Evolutionary conservation across 2,329 filamentous ascomycete species (phyloP), one percentile per base, ranked within the genome.

Genomic region (Fusarium sp.): DNA sequence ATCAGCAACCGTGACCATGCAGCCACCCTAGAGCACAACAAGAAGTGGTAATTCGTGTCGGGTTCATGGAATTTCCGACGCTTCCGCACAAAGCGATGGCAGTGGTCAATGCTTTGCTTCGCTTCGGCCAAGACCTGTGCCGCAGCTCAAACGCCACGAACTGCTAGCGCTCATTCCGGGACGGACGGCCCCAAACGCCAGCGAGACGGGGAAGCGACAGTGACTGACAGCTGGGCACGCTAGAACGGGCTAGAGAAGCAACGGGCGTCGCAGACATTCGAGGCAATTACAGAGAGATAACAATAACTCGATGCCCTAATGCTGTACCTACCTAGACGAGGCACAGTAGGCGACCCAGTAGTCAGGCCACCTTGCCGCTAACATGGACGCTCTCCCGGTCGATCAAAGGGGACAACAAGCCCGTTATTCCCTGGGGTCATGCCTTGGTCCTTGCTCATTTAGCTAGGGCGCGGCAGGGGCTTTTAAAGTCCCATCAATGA

Each of bases 401-500:
- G 9, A 43, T 23, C 40, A 6, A 43, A 28, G 23, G 28, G 44
- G 27, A 23, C 9, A 31, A n/a, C 4, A 8, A 34, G 23, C 31
- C 15, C n/a, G 41, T 44, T 44, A 18, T 28, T 23, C 23, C 41
- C 43, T 23, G 10, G 28, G 40, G 27, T 27, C 12, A 23, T 23
- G 53, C 18, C 40, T 48, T 58, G 55, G n/a, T 50, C 55, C 55
- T 48, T 46, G 54, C 54, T 58, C 55, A 48, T 50, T 44, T 58
- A 23, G 18, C 18, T 50, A 18, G 43, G 27, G 8, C 16, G 15
- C 39, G 34, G 30, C 31, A 28, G 13, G 15, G 44, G 36, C 12
- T 23, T 44, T 23, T 44, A 23, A 27, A 12, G 8, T 44, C 18
- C 9, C 18, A 23, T 23, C 18, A 23, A 23, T 55, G n/a, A 46